Percentiles rank a stretch among this genome's conserved stretches.
Evolutionary conservation across 2,329 filamentous ascomycete species (phyloP).

Genomic region (Xylaria sp.): DNA sequence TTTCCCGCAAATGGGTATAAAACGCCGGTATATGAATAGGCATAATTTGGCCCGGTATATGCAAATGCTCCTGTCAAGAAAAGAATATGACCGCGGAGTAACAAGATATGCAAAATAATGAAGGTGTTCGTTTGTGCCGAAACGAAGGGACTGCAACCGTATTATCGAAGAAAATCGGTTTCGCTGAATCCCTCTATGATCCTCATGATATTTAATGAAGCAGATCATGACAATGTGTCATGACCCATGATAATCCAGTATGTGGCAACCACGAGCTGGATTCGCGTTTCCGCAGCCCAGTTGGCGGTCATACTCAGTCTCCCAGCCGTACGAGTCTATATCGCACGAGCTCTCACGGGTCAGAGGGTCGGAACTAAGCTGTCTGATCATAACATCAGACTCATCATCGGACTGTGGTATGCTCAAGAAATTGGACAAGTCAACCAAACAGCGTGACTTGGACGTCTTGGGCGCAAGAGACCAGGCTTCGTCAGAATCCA

Average conservation of each 20-base stretch:
- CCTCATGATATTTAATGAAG: background rate
- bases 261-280: background rate
- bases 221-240: background rate
- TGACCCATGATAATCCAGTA: conserved; percentile 35
- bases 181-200: background rate
- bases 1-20: conserved; percentile 7
- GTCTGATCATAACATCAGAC: conserved; percentile 34
- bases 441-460: conserved; percentile 42
- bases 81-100: background rate
- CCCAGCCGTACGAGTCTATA: conserved; percentile 59
- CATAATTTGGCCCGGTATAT: conserved; percentile 12
- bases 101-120: conserved; percentile 1
- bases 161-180: too few relatives aligned
- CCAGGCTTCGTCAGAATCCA: conserved; percentile 23
- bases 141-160: background rate
- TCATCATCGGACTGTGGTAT: conserved; percentile 41
- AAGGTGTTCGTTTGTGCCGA: background rate
- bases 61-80: conserved; percentile 3
- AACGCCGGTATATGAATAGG: conserved; percentile 21
- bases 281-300: conserved; percentile 32
- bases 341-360: conserved; percentile 39
- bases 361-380: conserved; percentile 39
- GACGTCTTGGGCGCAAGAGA: background rate
- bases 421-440: conserved; percentile 48
- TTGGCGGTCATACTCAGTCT: conserved; percentile 52